These are phyloP conservation scores for Plenodomus lindquistii DNA, from an alignment of 2,329 filamentous ascomycete species.

Conservation along the genomic window DNA sequence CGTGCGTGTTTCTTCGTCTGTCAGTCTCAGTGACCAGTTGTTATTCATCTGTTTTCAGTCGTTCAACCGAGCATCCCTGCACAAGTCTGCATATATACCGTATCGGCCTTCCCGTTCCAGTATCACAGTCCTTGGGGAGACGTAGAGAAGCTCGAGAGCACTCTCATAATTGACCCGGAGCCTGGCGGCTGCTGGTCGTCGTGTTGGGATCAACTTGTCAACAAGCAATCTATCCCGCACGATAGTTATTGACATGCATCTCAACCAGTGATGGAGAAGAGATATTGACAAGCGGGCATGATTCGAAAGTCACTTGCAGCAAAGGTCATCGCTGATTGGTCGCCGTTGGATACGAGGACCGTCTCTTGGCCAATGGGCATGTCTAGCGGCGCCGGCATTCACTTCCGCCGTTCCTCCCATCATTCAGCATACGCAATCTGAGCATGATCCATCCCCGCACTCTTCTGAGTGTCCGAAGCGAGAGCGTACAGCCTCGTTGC, in stretches of 20 bases:
- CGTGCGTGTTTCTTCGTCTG: too few species aligned
- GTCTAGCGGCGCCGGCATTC: slow-evolving; percentile 7
- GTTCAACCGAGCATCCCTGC: neutral
- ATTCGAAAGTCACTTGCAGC: slow-evolving; percentile 3
- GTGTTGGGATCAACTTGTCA: neutral
- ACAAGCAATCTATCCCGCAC: neutral
- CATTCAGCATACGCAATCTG: neutral
- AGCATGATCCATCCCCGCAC: slow-evolving; percentile 3
- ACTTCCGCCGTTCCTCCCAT: slow-evolving; percentile 2
- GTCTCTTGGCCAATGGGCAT: slow-evolving; percentile 12
- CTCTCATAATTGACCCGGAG: neutral
- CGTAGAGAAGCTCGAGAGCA: neutral
- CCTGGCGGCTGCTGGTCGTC: neutral
- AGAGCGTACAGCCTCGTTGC: neutral
- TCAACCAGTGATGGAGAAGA: neutral
- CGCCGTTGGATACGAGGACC: slow-evolving; percentile 10
- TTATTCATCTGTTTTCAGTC: neutral
- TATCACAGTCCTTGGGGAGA: neutral
- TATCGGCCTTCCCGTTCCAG: neutral
- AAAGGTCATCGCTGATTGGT: slow-evolving; percentile 6
- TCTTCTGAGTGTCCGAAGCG: neutral
- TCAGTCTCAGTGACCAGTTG: too few species aligned
- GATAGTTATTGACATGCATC: neutral
- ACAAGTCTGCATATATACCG: neutral
- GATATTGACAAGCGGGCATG: slow-evolving; percentile 2